Evolutionary conservation across 768 basidiomycete genomes (phyloP), one percentile per base, ranked within the genome.

Genomic region (Tulasnella sp.): DNA sequence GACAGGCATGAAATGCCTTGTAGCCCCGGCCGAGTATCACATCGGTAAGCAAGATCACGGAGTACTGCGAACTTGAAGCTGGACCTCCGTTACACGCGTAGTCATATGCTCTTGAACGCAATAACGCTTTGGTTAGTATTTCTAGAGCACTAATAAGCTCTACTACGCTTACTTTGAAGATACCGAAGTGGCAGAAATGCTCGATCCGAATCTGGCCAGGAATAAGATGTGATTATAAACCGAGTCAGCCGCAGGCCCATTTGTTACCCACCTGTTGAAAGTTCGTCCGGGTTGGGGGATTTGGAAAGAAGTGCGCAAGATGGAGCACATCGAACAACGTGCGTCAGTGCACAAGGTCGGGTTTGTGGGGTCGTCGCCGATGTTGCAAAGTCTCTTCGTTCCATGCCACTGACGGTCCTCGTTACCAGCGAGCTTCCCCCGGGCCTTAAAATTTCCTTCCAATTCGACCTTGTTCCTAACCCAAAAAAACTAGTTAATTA

Each of bases 361-460:
- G 34, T 58, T 60, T 37, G 44, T 16, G 37, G 50, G 44, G 54
- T 77, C 37, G 40, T 77, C 77, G 12, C 77, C 77, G 5, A 77
- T 41, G 50, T 54, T 77, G 41, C 77, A 77, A 22, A 54, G 44
- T 60, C 77, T 24, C 20, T 58, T 48, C 2, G 77, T 77, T 31
- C 77, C 77, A 48, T 77, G 77, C 77, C 77, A 77, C 18, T 50
- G 44, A n/a, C 77, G 44, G 34, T 8, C 64, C 50, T 77, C 77
- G 37, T 77, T 77, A 0, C 77, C 77, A 16, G 77, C 12, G 22
- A 3, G 4, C n/a, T 54, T 60, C 16, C 77, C 50, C 37, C 28
- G 46, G 2, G 48, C 37, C 37, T 37, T 42, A 37, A 77, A 77
- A 50, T 77, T 77, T 22, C 77, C 77, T 42, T 77, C 77, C 77